Evolutionary conservation across 169 alveolate species (phyloP).

Genomic region (Cryptosporidium tyzzeri): DNA sequence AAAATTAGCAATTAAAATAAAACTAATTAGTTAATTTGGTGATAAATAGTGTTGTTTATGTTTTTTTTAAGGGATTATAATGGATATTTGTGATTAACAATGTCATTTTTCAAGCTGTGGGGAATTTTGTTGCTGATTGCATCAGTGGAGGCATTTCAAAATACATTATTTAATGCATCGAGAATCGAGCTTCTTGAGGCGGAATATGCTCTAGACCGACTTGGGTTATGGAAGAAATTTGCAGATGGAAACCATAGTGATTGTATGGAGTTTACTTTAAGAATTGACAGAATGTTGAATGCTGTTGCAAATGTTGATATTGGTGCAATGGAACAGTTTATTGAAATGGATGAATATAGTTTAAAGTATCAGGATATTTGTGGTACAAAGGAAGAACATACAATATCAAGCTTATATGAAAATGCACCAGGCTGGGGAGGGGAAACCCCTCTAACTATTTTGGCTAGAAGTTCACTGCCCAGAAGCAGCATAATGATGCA

Average conservation of each 20-base stretch:
- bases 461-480: conserved; percentile 52
- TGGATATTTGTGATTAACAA: background rate
- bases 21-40: background rate
- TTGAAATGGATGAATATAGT: conserved; percentile 62
- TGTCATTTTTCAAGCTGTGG: background rate
- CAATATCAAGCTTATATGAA: conserved; percentile 50
- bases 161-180: background rate
- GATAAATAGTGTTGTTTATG: background rate
- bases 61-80: background rate
- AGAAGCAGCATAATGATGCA: conserved; percentile 74
- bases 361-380: background rate
- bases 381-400: background rate
- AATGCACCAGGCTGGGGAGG: conserved; percentile 77
- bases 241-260: conserved; percentile 39
- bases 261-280: conserved; percentile 51
- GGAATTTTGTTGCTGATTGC: conserved; percentile 1
- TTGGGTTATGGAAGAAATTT: conserved; percentile 45
- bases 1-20: background rate
- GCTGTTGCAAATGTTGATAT: conserved; percentile 68
- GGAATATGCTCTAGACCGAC: conserved; percentile 30
- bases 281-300: conserved; percentile 71
- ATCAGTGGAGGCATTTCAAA: background rate
- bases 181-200: conserved; percentile 1
- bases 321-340: conserved; percentile 66
- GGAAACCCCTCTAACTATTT: conserved; percentile 64